phyloP scores from a whole-genome alignment of 2,329 filamentous ascomycete genomes.

The Ascocoryne sarcoides region DNA sequence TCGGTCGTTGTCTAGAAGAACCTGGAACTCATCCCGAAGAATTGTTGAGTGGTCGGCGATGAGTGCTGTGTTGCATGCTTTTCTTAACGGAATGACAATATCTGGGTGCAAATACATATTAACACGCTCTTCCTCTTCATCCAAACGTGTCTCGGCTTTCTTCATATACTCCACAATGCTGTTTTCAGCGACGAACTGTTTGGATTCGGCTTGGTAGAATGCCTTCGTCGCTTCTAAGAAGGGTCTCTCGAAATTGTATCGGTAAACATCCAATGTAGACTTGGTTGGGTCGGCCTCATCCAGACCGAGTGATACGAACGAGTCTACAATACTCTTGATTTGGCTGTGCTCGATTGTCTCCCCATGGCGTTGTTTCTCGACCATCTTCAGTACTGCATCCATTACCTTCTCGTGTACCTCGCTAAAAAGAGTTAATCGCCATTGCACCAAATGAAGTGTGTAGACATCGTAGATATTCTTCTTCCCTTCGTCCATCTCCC shows the following conservation, averaged over 20 bases:
- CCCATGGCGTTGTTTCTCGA: constrained; percentile 94
- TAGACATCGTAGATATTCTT: constrained; percentile 98
- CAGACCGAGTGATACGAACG: constrained; percentile 87
- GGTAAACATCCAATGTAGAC: constrained; percentile 91
- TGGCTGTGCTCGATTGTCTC: constrained; percentile 96
- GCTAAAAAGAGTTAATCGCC: constrained; percentile 85
- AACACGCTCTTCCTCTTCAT: constrained; percentile 92
- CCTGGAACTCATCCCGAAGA: constrained; percentile 92
- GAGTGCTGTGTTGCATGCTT: constrained; percentile 77
- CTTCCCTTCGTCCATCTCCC: constrained; percentile 97
- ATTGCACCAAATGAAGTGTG: constrained; percentile 89
- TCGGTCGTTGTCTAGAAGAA: constrained; percentile 85
- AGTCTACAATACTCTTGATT: constrained; percentile 95
- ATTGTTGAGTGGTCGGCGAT: constrained; percentile 80
- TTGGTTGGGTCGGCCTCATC: constrained; percentile 91
- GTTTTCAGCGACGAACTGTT: constrained; percentile 91
- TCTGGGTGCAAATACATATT: constrained; percentile 85
- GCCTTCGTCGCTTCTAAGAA: constrained; percentile 76
- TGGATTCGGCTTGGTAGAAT: constrained; percentile 89
- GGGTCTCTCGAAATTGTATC: constrained; percentile 83
- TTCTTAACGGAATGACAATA: constrained; percentile 76
- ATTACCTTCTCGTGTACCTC: constrained; percentile 83
- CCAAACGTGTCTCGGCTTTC: constrained; percentile 83
- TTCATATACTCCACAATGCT: constrained; percentile 99
- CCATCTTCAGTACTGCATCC: constrained; percentile 86